These are phyloP conservation scores for Elaeis guineensis DNA, from an alignment of 176 grass and related monocot species.

Conservation along the genomic window DNA sequence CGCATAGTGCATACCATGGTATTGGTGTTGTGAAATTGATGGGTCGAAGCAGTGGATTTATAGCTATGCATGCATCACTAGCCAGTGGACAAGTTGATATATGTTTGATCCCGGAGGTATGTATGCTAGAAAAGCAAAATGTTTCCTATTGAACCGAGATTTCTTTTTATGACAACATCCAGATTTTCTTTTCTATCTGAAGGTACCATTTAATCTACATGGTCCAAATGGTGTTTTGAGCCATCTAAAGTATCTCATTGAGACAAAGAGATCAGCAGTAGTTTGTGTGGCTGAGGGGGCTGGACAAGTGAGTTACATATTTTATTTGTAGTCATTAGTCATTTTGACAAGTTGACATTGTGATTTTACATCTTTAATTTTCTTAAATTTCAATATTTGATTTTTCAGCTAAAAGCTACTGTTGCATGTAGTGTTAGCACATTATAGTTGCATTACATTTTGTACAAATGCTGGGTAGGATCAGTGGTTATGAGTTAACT, in stretches of 20 bases:
- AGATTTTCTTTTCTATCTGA: background rate
- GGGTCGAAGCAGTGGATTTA: slow-evolving; percentile 92
- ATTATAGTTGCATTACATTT: too few relatives aligned
- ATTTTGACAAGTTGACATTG: background rate
- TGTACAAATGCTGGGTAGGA: too few relatives aligned
- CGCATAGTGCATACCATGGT: slow-evolving; percentile 89
- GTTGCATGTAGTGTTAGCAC: too few relatives aligned
- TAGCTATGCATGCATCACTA: slow-evolving; percentile 97
- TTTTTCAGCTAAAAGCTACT: too few relatives aligned
- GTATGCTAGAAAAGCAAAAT: slow-evolving; percentile 5
- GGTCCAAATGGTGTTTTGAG: slow-evolving; percentile 67
- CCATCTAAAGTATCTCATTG: slow-evolving; percentile 66
- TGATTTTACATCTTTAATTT: background rate
- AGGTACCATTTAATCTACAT: slow-evolving; percentile 78
- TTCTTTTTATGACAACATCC: too few relatives aligned
- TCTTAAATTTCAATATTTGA: too few relatives aligned
- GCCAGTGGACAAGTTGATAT: slow-evolving; percentile 97
- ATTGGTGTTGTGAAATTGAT: slow-evolving; percentile 95
- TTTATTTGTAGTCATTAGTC: background rate
- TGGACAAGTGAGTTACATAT: slow-evolving; percentile 55
- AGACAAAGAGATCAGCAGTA: slow-evolving; percentile 78
- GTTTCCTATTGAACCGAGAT: too few relatives aligned
- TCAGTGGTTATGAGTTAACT: too few relatives aligned
- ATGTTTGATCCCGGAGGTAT: slow-evolving; percentile 85
- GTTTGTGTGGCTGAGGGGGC: slow-evolving; percentile 90